These are phyloP conservation scores for Talaromyces sp. DNA, from an alignment of 2,329 filamentous ascomycete species.

Conservation along the genomic window DNA sequence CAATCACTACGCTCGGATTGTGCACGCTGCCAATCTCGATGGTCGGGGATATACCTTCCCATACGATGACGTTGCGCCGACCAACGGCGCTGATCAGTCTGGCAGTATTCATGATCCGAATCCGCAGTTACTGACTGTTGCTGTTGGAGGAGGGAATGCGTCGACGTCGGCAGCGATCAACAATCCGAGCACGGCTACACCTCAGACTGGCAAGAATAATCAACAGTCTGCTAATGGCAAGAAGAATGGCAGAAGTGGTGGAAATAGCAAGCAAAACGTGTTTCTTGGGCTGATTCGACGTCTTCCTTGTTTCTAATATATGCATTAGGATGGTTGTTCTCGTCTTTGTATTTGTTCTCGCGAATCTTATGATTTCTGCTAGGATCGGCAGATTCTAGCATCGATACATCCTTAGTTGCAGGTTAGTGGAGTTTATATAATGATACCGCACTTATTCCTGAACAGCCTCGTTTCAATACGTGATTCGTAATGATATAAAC, in stretches of 20 bases:
- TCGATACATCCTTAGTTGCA: background rate
- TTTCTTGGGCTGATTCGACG: conserved; percentile 8
- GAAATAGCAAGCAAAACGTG: conserved; percentile 5
- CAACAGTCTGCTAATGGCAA: background rate
- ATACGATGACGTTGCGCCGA: conserved; percentile 64
- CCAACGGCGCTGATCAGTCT: conserved; percentile 56
- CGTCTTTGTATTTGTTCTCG: background rate
- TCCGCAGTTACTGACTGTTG: conserved; percentile 56
- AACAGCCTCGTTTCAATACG: background rate
- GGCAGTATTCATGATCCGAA: conserved; percentile 59
- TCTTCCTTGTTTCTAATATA: conserved; percentile 12
- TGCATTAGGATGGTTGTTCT: background rate
- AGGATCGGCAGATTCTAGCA: background rate
- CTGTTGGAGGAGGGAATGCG: conserved; percentile 48
- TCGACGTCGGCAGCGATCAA: conserved; percentile 15
- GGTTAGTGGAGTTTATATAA: background rate
- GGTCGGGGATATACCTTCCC: conserved; percentile 66
- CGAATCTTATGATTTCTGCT: background rate
- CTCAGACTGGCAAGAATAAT: background rate
- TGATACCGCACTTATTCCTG: background rate
- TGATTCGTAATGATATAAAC: background rate
- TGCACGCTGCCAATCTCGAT: conserved; percentile 59
- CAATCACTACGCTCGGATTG: conserved; percentile 65
- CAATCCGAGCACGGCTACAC: background rate
- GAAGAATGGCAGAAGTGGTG: background rate